Evolutionary conservation across 805 yeast genomes (phyloP), one percentile per base, ranked within the genome.

Genomic region (Sugiyamaella mastotermitis): DNA sequence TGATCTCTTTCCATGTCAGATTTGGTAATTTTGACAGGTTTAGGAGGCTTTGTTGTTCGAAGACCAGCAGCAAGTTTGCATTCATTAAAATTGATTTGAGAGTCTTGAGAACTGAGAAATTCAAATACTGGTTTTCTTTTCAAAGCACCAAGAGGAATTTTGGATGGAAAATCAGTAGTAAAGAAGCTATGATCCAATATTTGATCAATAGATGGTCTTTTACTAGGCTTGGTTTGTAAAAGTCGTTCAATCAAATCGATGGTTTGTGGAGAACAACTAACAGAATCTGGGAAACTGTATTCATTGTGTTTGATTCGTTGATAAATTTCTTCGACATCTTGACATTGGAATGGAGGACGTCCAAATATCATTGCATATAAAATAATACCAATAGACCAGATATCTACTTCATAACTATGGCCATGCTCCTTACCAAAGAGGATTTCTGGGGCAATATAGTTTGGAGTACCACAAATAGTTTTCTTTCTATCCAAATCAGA

Each of bases 381-480:
- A 86, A 92, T 92, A 42, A 92, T 84, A 44, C 99, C 99, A 48
- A 87, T 78, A 7, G 98, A 94, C 99, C 99, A 92, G 43, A 87
- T 76, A 60, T 92, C 99, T 29, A 87, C 97, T 60, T 87, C 96
- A 56, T 78, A 88, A 36, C 94, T 79, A 60, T 92, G 98, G 6
- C 97, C 98, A 9, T 77, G 72, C 11, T 50, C 50, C 53, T 86
- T 86, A 20, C 95, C 94, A 28, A 87, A 83, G 48, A 92, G 71
- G 16, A 92, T 95, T 66, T 92, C 99, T 5, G 99, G 99, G 1
- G 98, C 97, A 57, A 92, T 92, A 60, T 92, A 38, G 64, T 92
- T 92, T 43, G 99, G 99, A 17, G 99, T 92, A 38, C 99, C 99
- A 62, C 99, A 92, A 40, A 92, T 85, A 31, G 98, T 90, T 58